Evolutionary conservation across 768 basidiomycete species (phyloP).

Genomic region (Suillus lakei): DNA sequence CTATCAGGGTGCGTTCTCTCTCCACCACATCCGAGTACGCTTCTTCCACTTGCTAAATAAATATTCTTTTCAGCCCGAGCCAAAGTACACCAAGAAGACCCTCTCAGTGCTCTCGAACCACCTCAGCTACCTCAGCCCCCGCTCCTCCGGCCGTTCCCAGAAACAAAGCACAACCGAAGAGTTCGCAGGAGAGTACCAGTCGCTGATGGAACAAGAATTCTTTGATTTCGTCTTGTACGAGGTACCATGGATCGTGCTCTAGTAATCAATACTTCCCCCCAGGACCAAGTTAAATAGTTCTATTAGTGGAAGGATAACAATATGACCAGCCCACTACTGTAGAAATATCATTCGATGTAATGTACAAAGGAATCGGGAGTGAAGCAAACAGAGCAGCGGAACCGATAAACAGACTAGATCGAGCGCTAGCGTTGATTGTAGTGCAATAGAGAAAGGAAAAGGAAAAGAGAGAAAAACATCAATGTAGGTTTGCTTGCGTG

Average conservation of each 20-base stretch:
- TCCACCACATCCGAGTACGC: not conserved
- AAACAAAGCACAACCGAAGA: conserved; percentile 59
- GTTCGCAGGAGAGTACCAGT: conserved; percentile 89
- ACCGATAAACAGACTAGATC: conserved; percentile 20
- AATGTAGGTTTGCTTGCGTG: conserved; percentile 12
- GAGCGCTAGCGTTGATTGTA: conserved; percentile 26
- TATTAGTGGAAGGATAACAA: conserved; percentile 67
- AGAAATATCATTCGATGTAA: conserved; percentile 53
- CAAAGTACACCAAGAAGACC: conserved; percentile 81
- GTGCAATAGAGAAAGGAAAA: conserved; percentile 28
- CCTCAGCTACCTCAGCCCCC: conserved; percentile 81
- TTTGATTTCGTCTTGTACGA: conserved; percentile 96
- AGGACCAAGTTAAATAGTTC: conserved; percentile 40
- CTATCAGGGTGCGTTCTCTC: conserved; percentile 65
- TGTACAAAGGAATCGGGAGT: conserved; percentile 36
- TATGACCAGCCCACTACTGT: conserved; percentile 61
- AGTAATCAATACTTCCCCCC: conserved; percentile 27
- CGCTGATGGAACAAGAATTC: conserved; percentile 93
- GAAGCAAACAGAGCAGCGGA: conserved; percentile 13
- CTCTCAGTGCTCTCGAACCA: conserved; percentile 74
- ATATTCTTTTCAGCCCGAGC: conserved; percentile 69
- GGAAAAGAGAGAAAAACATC: conserved; percentile 25
- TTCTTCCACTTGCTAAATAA: not conserved
- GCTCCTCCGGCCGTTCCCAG: conserved; percentile 58
- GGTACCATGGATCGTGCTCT: conserved; percentile 86